Conservation (phyloP, 2,329 filamentous ascomycete genomes). For the Purpureocillium lavendulum region DNA sequence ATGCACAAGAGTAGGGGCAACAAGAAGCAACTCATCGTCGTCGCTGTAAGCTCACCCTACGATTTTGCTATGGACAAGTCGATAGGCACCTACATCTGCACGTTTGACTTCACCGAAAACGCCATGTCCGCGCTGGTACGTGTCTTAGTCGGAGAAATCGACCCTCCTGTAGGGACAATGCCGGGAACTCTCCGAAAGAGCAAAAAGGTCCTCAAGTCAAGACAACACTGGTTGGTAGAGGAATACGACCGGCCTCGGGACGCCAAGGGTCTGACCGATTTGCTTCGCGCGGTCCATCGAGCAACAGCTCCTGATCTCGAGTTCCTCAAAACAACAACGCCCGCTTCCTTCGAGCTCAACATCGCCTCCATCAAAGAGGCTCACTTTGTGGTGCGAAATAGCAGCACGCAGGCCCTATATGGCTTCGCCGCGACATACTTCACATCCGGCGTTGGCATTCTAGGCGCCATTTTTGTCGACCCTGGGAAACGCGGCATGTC, state of each 20-base stretch:
- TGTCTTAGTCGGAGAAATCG: slow-evolving; percentile 70
- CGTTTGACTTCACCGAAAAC: slow-evolving; percentile 92
- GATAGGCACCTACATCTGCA: slow-evolving; percentile 89
- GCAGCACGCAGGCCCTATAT: slow-evolving; percentile 82
- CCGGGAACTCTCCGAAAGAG: slow-evolving; percentile 76
- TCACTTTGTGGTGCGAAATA: slow-evolving; percentile 90
- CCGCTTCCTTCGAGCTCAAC: slow-evolving; percentile 68
- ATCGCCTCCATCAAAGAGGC: slow-evolving; percentile 65
- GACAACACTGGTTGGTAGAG: slow-evolving; percentile 92
- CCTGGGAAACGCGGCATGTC: slow-evolving; percentile 78
- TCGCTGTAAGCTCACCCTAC: slow-evolving; percentile 91
- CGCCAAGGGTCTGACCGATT: slow-evolving; percentile 60
- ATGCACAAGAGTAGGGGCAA: slow-evolving; percentile 69
- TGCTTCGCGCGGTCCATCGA: slow-evolving; percentile 64
- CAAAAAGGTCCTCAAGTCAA: slow-evolving; percentile 79
- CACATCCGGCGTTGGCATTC: slow-evolving; percentile 61
- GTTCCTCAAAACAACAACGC: slow-evolving; percentile 61
- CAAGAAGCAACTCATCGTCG: slow-evolving; percentile 83
- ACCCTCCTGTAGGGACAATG: slow-evolving; percentile 50
- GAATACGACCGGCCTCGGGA: slow-evolving; percentile 77
- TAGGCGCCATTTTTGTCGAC: slow-evolving; percentile 85
- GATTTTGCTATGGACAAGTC: slow-evolving; percentile 90
- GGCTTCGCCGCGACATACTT: slow-evolving; percentile 89
- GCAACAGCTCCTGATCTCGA: slow-evolving; percentile 57
- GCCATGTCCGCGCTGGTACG: slow-evolving; percentile 79